phyloP scores from a whole-genome alignment of 2,329 filamentous ascomycete genomes.

The Pseudopyrenochaeta lycopersici region DNA sequence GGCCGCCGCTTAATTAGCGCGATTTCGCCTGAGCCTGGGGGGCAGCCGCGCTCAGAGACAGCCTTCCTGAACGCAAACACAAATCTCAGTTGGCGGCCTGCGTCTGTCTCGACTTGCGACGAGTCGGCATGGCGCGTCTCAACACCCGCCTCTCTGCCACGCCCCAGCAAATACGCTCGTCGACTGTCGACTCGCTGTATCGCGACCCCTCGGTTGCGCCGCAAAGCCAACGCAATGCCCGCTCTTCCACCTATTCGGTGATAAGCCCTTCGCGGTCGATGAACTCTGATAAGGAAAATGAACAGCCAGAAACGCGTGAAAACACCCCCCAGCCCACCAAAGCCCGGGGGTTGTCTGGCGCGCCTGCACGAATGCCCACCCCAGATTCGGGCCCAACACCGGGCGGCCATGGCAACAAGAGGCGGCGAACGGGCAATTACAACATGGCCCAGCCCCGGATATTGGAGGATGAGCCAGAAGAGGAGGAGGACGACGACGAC shows the following conservation, averaged over 20 bases:
- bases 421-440: constrained; percentile 54
- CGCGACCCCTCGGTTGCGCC: constrained; percentile 46
- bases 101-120: constrained; percentile 6
- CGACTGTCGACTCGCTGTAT: constrained; percentile 47
- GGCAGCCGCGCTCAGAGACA: constrained; percentile 17
- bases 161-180: constrained; percentile 35
- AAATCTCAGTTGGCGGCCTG: neutral
- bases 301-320: constrained; percentile 36
- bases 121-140: constrained; percentile 46
- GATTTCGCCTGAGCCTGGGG: constrained; percentile 9
- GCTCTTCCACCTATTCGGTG: constrained; percentile 41
- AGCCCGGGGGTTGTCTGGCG: constrained; percentile 52
- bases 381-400: constrained; percentile 48
- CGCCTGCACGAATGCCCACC: constrained; percentile 45
- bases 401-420: constrained; percentile 50
- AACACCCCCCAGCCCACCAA: constrained; percentile 48
- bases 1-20: too few species aligned
- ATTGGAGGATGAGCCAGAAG: constrained; percentile 19
- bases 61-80: neutral
- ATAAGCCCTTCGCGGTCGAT: constrained; percentile 41
- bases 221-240: constrained; percentile 21
- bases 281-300: constrained; percentile 58
- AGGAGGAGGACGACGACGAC: constrained; percentile 31
- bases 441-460: constrained; percentile 12
- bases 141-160: constrained; percentile 45